These are phyloP conservation scores for Delitschia confertaspora DNA, from an alignment of 495 filamentous ascomycete species.

Conservation along the genomic window DNA sequence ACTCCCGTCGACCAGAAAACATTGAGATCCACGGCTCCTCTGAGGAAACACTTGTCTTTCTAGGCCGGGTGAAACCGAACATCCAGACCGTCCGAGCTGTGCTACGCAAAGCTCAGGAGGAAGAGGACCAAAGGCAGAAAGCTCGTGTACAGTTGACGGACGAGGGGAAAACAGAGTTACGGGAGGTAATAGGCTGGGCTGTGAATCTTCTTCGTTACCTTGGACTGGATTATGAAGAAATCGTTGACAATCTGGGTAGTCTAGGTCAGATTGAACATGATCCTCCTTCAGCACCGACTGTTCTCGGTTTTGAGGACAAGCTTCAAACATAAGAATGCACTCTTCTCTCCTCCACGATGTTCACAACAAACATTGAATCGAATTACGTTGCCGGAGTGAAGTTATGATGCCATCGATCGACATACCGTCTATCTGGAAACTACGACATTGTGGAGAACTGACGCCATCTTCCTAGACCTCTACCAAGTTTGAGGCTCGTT, in stretches of 20 bases:
- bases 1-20: slow-evolving; percentile 15
- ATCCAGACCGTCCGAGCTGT: slow-evolving; percentile 16
- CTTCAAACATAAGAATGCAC: too few species aligned
- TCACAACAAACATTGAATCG: too few species aligned
- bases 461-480: too few species aligned
- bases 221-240: slow-evolving; percentile 23
- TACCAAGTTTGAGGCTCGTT: too few species aligned
- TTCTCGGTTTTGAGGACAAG: too few species aligned
- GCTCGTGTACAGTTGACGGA: not conserved
- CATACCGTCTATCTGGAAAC: too few species aligned
- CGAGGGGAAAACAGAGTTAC: slow-evolving; percentile 1
- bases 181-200: slow-evolving; percentile 18
- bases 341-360: too few species aligned
- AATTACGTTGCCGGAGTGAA: too few species aligned
- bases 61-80: slow-evolving; percentile 18
- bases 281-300: too few species aligned
- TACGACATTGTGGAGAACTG: too few species aligned
- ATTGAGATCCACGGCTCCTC: slow-evolving; percentile 13
- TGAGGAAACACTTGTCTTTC: slow-evolving; percentile 9
- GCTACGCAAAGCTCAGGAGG: slow-evolving; percentile 18
- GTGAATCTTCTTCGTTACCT: slow-evolving; percentile 18
- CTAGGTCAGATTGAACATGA: slow-evolving; percentile 15
- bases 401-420: too few species aligned
- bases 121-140: not conserved
- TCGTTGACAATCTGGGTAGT: slow-evolving; percentile 17